A percentile compares a stretch with the other conserved stretches of the same genome.
These are phyloP conservation scores for Suhomyces sp. DNA, from an alignment of 805 yeast genomes.

Conservation along the genomic window DNA sequence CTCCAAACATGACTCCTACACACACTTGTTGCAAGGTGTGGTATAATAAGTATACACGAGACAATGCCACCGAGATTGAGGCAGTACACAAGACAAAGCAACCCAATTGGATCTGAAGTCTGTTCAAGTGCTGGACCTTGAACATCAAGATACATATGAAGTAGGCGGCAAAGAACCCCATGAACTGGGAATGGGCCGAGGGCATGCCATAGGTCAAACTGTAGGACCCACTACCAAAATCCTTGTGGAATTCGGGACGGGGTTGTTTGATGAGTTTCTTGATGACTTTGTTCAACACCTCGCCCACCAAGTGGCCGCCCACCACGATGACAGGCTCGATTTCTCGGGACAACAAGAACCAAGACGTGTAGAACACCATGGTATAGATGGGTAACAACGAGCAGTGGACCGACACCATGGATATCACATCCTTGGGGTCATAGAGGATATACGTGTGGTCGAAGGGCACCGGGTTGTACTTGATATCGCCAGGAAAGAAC, in stretches of 20 bases:
- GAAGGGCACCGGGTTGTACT: constrained; percentile 52
- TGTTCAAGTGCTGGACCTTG: constrained; percentile 38
- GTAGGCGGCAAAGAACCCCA: constrained; percentile 79
- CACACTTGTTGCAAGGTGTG: constrained; percentile 73
- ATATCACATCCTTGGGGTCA: constrained; percentile 60
- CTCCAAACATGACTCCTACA: constrained; percentile 70
- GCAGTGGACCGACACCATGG: constrained; percentile 63
- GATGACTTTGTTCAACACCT: constrained; percentile 64
- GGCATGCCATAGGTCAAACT: constrained; percentile 91
- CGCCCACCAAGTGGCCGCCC: constrained; percentile 81
- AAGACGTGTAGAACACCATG: constrained; percentile 75
- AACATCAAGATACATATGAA: constrained; percentile 44
- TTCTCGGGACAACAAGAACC: constrained; percentile 82
- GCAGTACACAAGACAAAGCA: constrained; percentile 23
- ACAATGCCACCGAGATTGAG: constrained; percentile 52
- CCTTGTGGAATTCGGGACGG: constrained; percentile 62
- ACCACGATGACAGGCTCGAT: constrained; percentile 81
- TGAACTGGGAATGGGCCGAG: constrained; percentile 92
- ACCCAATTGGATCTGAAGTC: constrained; percentile 27
- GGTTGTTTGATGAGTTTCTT: constrained; percentile 67
- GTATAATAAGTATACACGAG: constrained; percentile 76
- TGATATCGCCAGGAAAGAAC: constrained; percentile 12
- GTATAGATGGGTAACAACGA: constrained; percentile 80
- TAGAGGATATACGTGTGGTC: constrained; percentile 86
- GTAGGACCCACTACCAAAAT: constrained; percentile 43